Base-by-base conservation (phyloP, 495 filamentous ascomycete genomes). In the Alectoria sarmentosa region DNA sequence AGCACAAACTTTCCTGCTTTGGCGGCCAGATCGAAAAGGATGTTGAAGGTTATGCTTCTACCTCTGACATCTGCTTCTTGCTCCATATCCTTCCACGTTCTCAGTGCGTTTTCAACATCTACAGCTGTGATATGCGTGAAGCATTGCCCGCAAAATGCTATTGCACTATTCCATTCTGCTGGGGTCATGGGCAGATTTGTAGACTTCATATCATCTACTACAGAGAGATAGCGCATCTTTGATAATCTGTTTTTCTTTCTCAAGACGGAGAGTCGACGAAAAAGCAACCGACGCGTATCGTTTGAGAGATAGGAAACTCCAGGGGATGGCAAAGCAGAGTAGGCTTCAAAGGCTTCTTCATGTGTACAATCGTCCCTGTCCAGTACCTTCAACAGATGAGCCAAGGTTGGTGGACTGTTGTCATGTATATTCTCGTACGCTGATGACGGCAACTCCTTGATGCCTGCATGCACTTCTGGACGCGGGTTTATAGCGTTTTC, bases 1-100 rank as follows among this genome's bases (percentile, higher is more conserved):
- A 98, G 84, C 3, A 76, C 76, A 61, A 88, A 93, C 69, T 94
- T 92, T 28, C 87, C 86, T 2, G 91, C 85, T 73, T 92, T 95
- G 55, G 89, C 84, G 38, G 93, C 92, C 21, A 90, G 82, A 71
- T 96, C 90, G 67, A 96, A 96, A 37, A 98, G 83, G 61, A 96
- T 88, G 73, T 90, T 93, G 78, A 98, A 96, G 3, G 92, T 93
- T 15, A 89, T 86, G 39, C 82, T 78, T 67, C 84, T 88, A 39
- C 78, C 82, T 65, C 76, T 70, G n/a, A 91, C 73, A 8, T 83
- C 80, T 23, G 85, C 85, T n/a, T 84, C 73, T 36, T 82, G 75
- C 73, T 98, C 94, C 88, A 96, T 96, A 68, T 91, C 84, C 62
- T 85, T 84, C 91, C 92, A 98, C n/a, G 94, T 75, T 39, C 86